Conservation (phyloP, 164 flowering plant genomes). For the Umbellularia californica region DNA sequence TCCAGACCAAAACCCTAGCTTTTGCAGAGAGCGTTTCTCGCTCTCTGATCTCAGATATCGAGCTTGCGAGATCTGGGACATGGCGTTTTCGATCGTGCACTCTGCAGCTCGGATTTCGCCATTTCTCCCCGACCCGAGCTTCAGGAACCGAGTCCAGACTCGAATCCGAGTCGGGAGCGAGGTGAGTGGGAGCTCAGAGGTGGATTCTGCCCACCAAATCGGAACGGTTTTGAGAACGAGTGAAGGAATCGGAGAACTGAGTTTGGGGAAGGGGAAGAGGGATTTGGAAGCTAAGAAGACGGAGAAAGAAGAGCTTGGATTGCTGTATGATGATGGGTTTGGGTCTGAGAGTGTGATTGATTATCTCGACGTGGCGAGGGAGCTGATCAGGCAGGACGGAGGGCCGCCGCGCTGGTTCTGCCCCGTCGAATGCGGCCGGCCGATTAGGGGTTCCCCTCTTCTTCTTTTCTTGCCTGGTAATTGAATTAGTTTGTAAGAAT, state of each 20-base stretch:
- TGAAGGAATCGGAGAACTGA: background rate
- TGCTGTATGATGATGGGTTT: slow-evolving; percentile 75
- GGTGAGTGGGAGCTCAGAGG: slow-evolving; percentile 1
- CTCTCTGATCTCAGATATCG: no score
- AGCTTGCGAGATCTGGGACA: background rate
- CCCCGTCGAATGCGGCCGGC: slow-evolving; percentile 46
- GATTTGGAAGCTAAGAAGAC: background rate
- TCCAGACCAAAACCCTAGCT: no score
- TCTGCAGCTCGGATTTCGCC: background rate
- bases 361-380: slow-evolving; percentile 50
- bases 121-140: background rate
- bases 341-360: slow-evolving; percentile 58
- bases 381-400: slow-evolving; percentile 59
- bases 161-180: slow-evolving; percentile 2
- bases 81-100: background rate
- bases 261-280: background rate
- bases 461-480: slow-evolving; percentile 52
- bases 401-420: slow-evolving; percentile 88
- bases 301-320: slow-evolving; percentile 20
- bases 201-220: background rate
- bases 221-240: background rate
- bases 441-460: slow-evolving; percentile 52
- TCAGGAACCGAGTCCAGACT: background rate
- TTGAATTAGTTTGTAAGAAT: no score
- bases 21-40: no score